Conservation (phyloP, 306 rosid genomes). For the Cucurbita pepo region DNA sequence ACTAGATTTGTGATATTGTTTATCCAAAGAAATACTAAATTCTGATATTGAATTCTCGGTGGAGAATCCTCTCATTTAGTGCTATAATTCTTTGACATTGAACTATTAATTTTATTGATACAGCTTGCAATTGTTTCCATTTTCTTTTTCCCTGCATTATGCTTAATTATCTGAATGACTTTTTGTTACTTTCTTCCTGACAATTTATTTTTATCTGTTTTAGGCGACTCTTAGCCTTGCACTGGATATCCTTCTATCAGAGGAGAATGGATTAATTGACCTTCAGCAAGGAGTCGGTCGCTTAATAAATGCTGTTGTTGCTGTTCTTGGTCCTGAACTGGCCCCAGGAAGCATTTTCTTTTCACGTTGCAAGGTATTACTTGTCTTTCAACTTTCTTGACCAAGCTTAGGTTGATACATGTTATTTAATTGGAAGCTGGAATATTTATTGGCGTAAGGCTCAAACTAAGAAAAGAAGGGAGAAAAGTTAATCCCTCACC, state of each 20-base stretch:
- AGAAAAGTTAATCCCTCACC: neutral
- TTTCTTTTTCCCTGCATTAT: neutral
- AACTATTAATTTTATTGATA: neutral
- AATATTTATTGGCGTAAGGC: neutral
- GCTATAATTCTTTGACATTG: neutral
- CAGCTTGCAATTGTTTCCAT: neutral
- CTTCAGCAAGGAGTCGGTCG: conserved; percentile 97
- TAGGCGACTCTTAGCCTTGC: conserved; percentile 93
- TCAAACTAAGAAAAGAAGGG: neutral
- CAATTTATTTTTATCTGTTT: neutral
- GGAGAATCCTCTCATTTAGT: neutral
- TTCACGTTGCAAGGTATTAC: conserved; percentile 82
- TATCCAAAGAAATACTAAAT: neutral
- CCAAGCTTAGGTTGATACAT: neutral
- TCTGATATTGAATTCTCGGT: neutral
- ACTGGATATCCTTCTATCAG: conserved; percentile 86
- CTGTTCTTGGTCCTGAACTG: conserved; percentile 97
- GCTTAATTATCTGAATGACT: neutral
- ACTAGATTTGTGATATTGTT: neutral
- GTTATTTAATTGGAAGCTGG: neutral
- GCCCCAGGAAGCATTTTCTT: conserved; percentile 95
- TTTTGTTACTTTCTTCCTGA: neutral
- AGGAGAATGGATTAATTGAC: conserved; percentile 77
- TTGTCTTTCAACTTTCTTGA: neutral
- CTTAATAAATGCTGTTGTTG: conserved; percentile 81